Base-by-base conservation (phyloP, 495 filamentous ascomycete species). In the Aspergillus homomorphus region DNA sequence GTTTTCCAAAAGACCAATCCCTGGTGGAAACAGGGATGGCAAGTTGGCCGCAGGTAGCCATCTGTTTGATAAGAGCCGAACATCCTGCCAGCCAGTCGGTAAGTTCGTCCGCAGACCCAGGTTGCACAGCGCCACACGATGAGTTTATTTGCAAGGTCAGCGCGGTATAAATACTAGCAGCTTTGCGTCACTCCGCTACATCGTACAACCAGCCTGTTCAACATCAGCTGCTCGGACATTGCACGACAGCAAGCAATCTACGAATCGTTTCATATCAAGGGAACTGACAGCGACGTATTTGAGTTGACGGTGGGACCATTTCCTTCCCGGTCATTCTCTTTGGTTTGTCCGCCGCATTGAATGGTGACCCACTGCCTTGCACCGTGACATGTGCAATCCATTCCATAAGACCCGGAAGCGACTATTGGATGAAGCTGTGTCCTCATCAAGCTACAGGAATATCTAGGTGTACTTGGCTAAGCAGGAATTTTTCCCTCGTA, bases 351-450 rank as follows among this genome's bases (percentile, higher is more conserved):
- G 23, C 45, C 26, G 48, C 56, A 58, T 43, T 66, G 59, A 30
- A 43, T 43, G 10, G 64, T 52, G 15, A 66, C n/a, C n/a, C n/a
- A n/a, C 56, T 45, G 65, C 67, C 56, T 59, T 64, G 43, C 62
- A 62, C 33, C 65, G 45, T 66, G 62, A 70, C 62, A 57, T 70
- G 67, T 12, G 63, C 61, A 22, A 66, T 60, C 63, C 67, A 70
- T 43, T 60, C 67, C 23, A 49, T 54, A 19, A 67, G 66, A 0
- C 65, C 67, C 16, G 64, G 56, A 10, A 60, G 63, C 1, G 62
- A 69, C n/a, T 58, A 66, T 59, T 67, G 64, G 20, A 69, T 61
- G 42, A 68, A 58, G 62, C 67, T 18, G n/a, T 46, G 12, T 18
- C 18, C 16, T 41, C 38, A 43, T 61, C 41, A 60, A 50, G 21